Evolutionary conservation across 2,329 filamentous ascomycete species (phyloP).

Genomic region (Zasmidium cellare): DNA sequence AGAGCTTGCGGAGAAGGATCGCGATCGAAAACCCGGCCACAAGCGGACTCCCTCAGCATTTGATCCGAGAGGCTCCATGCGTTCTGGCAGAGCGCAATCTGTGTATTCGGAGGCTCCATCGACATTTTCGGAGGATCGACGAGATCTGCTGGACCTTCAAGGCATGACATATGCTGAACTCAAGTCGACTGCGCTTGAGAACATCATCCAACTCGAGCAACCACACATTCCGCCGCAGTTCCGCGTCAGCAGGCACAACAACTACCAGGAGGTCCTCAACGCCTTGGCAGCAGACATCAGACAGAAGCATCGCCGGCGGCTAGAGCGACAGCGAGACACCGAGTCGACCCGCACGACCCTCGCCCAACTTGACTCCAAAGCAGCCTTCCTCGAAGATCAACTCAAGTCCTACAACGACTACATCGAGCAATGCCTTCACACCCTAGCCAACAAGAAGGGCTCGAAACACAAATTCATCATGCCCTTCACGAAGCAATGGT

Average conservation of each 20-base stretch:
- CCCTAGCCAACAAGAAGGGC: constrained; percentile 95
- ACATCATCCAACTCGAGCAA: constrained; percentile 85
- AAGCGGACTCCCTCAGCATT: constrained; percentile 29
- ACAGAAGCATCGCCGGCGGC: constrained; percentile 88
- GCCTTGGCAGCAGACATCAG: constrained; percentile 95
- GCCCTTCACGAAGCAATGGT: constrained; percentile 98
- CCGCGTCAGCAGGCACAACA: constrained; percentile 80
- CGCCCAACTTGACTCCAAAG: constrained; percentile 77
- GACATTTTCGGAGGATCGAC: constrained; percentile 33
- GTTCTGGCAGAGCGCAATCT: constrained; percentile 30
- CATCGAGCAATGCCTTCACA: constrained; percentile 97
- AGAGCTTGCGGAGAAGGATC: constrained; percentile 60
- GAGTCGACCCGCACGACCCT: constrained; percentile 79
- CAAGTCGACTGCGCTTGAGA: constrained; percentile 90
- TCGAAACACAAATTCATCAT: constrained; percentile 77
- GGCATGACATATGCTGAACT: constrained; percentile 87
- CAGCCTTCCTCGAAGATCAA: constrained; percentile 89
- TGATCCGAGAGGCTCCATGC: constrained; percentile 32
- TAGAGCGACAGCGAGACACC: constrained; percentile 87
- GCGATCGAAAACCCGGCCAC: constrained; percentile 38
- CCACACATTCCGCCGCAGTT: constrained; percentile 54
- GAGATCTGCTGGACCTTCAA: constrained; percentile 76
- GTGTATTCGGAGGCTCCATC: constrained; percentile 45
- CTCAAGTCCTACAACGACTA: constrained; percentile 98
- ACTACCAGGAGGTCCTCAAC: constrained; percentile 97